phyloP scores from a whole-genome alignment of 305 asterid genomes.

The Fraxinus platypoda region DNA sequence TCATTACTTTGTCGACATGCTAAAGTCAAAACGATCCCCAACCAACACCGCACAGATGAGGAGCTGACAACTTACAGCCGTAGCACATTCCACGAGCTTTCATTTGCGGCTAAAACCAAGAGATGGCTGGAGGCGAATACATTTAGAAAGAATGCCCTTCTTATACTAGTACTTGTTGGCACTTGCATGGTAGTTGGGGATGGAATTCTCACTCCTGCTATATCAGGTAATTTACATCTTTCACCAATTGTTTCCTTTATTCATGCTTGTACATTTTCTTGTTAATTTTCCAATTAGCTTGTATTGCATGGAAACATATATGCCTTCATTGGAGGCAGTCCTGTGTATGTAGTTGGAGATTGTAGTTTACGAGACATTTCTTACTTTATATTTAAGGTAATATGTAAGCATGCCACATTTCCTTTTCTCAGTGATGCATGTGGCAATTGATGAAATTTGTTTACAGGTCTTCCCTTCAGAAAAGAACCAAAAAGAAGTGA shows the following conservation, averaged over 20 bases:
- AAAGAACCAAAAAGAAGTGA: neutral
- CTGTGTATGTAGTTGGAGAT: neutral
- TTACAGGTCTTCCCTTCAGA: neutral
- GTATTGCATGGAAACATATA: neutral
- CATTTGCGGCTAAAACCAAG: conserved; percentile 92
- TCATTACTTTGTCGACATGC: conserved; percentile 97
- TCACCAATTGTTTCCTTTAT: neutral
- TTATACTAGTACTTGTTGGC: conserved; percentile 75
- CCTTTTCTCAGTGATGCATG: neutral
- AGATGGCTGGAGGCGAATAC: conserved; percentile 80
- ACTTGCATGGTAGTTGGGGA: conserved; percentile 98
- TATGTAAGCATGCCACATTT: neutral
- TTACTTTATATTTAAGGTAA: neutral
- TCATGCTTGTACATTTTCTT: neutral
- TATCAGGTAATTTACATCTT: conserved; percentile 61
- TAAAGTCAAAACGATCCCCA: conserved; percentile 82
- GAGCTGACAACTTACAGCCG: conserved; percentile 98
- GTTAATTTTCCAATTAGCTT: neutral
- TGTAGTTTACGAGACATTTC: neutral
- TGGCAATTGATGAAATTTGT: neutral
- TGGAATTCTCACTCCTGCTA: conserved; percentile 99
- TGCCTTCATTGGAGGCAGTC: neutral
- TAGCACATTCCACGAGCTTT: conserved; percentile 73
- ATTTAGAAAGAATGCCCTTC: conserved; percentile 69
- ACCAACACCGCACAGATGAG: conserved; percentile 97